These are phyloP conservation scores for Wallacemonas rigidus DNA, from an alignment of 208 protist genomes.

Conservation along the genomic window DNA sequence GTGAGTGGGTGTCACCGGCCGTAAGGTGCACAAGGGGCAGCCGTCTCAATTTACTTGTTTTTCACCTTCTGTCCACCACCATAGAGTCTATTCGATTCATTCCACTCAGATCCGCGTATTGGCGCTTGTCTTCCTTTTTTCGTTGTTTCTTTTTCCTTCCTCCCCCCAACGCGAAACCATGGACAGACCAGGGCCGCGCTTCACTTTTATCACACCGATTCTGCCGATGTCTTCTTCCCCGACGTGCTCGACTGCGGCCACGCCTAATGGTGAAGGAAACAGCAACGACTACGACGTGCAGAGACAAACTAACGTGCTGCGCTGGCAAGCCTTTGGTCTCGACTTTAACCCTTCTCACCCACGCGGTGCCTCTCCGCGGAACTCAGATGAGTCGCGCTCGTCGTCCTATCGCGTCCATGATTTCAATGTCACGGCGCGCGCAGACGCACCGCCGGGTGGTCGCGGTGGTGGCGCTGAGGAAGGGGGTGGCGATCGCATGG, in stretches of 20 bases:
- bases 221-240: constrained; percentile 16
- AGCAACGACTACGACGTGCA: constrained; percentile 20
- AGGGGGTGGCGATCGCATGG: too few relatives aligned
- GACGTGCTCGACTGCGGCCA: constrained; percentile 10
- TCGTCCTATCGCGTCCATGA: neutral
- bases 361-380: neutral
- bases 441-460: neutral
- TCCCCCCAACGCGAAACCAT: neutral
- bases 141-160: constrained; percentile 18
- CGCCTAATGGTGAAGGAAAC: neutral
- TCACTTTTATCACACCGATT: constrained; percentile 16
- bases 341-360: neutral
- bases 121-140: neutral
- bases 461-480: neutral
- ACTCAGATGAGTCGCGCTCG: neutral
- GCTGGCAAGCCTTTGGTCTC: constrained; percentile 41
- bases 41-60: too few relatives aligned
- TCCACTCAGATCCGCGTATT: neutral
- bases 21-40: too few relatives aligned
- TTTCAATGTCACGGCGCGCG: neutral
- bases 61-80: too few relatives aligned
- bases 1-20: too few relatives aligned
- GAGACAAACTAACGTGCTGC: constrained; percentile 18
- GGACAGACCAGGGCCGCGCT: neutral
- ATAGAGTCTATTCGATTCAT: neutral